Evolutionary conservation across 805 yeast species (phyloP).

Genomic region (Wickerhamomyces queroliae): DNA sequence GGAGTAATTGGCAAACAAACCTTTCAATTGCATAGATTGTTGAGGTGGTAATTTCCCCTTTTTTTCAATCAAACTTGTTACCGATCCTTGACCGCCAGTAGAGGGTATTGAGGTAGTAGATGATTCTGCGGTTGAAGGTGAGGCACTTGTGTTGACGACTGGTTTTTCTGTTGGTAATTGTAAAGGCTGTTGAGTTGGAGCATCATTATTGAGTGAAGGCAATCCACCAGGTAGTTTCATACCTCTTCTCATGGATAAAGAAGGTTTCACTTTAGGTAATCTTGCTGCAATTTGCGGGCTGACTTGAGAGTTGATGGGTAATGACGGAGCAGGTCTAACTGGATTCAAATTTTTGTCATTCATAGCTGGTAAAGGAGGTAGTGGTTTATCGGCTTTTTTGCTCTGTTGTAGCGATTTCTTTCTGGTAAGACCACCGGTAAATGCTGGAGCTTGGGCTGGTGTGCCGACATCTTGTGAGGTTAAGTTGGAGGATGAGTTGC

Average conservation of each 20-base stretch:
- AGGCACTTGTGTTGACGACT: neutral
- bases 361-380: conserved; percentile 32
- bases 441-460: neutral
- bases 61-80: conserved; percentile 18
- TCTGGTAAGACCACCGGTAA: neutral
- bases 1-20: conserved; percentile 77
- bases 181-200: conserved; percentile 19
- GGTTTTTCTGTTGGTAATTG: conserved; percentile 4
- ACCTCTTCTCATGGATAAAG: conserved; percentile 80
- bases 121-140: neutral
- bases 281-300: conserved; percentile 76
- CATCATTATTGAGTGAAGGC: conserved; percentile 41
- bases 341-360: conserved; percentile 15
- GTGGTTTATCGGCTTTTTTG: conserved; percentile 25
- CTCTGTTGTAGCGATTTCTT: neutral
- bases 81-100: conserved; percentile 8
- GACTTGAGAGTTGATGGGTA: conserved; percentile 45
- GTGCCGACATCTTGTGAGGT: neutral
- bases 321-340: conserved; percentile 23
- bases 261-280: conserved; percentile 74
- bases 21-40: conserved; percentile 32
- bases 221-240: conserved; percentile 80
- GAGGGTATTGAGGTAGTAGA: neutral
- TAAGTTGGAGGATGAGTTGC: neutral
- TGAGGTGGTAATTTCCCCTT: conserved; percentile 17